Percentiles rank a stretch among this genome's conserved stretches.
Evolutionary conservation across 78 protist genomes (phyloP).

Genomic region (slime mould (Dictyostelium discoideum)): dicty_2.7 NC_007088.5:4352001-4352500

Average conservation of each 20-base stretch:
- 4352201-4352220: background rate
- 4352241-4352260: background rate
- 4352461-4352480: slow-evolving; percentile 31
- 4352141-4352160: background rate
- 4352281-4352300: background rate
- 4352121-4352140: background rate
- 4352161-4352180: background rate
- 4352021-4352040: no score
- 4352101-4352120: background rate
- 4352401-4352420: background rate
- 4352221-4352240: background rate
- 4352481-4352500: background rate
- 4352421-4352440: background rate
- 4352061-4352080: no score
- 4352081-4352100: background rate
- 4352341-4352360: background rate
- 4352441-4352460: slow-evolving; percentile 18
- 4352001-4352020: no score
- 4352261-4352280: background rate
- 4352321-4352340: background rate
- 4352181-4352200: background rate
- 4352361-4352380: background rate
- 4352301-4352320: background rate
- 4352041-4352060: no score
- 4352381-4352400: background rate